Base-by-base conservation (phyloP, 2,329 filamentous ascomycete genomes). In the Colletotrichum neosansevieriae region DNA sequence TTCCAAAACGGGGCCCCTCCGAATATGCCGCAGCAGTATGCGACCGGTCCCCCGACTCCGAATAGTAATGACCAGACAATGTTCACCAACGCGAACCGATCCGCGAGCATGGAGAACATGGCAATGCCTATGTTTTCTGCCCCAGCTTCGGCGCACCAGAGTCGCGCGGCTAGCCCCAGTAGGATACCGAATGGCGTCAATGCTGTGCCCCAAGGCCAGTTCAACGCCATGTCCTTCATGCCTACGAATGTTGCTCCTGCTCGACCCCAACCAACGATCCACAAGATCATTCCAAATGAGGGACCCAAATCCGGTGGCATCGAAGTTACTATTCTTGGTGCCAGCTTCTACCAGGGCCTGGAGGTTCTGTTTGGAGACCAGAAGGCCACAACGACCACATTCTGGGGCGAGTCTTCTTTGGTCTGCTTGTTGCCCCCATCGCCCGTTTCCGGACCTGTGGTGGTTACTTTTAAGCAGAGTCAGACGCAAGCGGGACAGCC, bases 261-360 rank as follows among this genome's bases (percentile, higher is more conserved):
- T n/a, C 81, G 85, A 34, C 63, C 72, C 1, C 76, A 79, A 11
- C 83, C 86, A 2, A 88, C 91, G 17, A 95, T 97, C 21, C 91
- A 93, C 76, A 95, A 94, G 77, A 86, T 97, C 70, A 93, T 96
- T 40, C 94, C 94, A 0, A 87, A 86, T 34, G 92, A 97, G 77
- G 94, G 94, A 0, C 92, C 94, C 6, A 92, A 90, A 67, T 89
- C 88, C 40, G 94, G 94, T 67, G 94, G 94, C 47, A 94, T 93
- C 59, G 94, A 98, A 77, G 93, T 97, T 3, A 95, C 93, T 0
- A 88, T 96, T 63, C 83, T 97, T 9, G 94, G 94, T 17, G 92
- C 90, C 71, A 89, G 91, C 13, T 97, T 97, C 76, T 91, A 89
- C 71, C 91, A 87, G 70, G 92, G 79, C 1, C 85, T 97, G 70